Conservation (phyloP, 2,329 filamentous ascomycete genomes). For the Paecilomyces sp. region DNA sequence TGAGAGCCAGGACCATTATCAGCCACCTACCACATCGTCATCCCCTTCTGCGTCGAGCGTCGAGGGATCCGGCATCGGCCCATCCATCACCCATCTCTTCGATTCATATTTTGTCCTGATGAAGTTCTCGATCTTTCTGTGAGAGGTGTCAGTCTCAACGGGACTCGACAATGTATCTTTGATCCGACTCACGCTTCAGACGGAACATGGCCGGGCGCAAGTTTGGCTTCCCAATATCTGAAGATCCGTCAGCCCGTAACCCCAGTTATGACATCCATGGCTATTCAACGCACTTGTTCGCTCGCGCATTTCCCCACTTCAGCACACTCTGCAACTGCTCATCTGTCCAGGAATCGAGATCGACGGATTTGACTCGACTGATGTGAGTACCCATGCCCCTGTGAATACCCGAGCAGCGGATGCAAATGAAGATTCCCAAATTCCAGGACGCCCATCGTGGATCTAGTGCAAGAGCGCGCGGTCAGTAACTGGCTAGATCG, state of each 20-base stretch:
- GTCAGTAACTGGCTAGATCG: not conserved
- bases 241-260: conserved; percentile 7
- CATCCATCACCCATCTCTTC: conserved; percentile 99
- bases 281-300: conserved; percentile 65
- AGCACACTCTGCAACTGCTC: conserved; percentile 92
- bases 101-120: conserved; percentile 98
- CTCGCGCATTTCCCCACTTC: conserved; percentile 90
- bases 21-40: conserved; percentile 64
- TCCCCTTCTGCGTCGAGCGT: conserved; percentile 77
- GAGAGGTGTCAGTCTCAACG: conserved; percentile 4
- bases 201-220: conserved; percentile 82
- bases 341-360: conserved; percentile 97
- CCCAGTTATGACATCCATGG: not conserved
- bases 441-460: conserved; percentile 99
- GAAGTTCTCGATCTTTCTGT: conserved; percentile 94
- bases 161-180: not conserved
- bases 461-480: conserved; percentile 48
- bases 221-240: conserved; percentile 87
- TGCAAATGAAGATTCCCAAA: conserved; percentile 92
- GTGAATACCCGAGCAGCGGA: conserved; percentile 96
- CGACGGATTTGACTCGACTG: conserved; percentile 94
- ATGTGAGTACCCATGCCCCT: conserved; percentile 99
- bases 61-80: conserved; percentile 84
- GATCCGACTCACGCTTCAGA: conserved; percentile 60
- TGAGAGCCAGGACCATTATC: conserved; percentile 17